Base-by-base conservation (phyloP, 2,329 filamentous ascomycete species). In the Juglanconis oblonga region DNA sequence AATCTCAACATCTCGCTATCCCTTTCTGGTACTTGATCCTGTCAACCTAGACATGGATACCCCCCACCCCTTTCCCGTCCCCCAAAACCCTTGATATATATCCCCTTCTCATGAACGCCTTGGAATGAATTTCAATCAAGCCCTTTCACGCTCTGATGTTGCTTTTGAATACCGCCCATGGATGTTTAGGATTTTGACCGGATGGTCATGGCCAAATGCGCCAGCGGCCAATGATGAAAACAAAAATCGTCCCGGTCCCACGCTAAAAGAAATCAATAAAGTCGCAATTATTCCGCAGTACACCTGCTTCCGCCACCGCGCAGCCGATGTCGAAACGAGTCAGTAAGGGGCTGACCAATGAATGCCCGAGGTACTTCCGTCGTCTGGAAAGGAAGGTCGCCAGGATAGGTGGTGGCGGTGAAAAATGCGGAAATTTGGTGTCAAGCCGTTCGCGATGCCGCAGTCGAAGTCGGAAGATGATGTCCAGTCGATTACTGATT, bases 71-170 rank as follows among this genome's bases (percentile, higher is more conserved):
- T 1, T 29, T 13, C 29, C 13, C 40, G 24, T 54, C 11, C 29
- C 13, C n/a, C 36, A 40, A 17, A 24, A 48, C 52, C 48, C 17
- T 53, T 45, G 48, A 45, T 55, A 52, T 55, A 55, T 52, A 49
- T 38, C 57, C 33, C 33, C 29, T 49, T 62, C 57, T 62, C 48
- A 24, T 60, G 5, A 62, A 62, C 60, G 60, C 60, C 57, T 33
- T 42, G 13, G 17, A 9, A 47, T 31, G 14, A 47, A 35, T 24
- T 13, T 35, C 33, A 55, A 10, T 24, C 35, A 52, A 47, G 44
- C 52, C 50, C 58, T 56, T 47, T 60, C 50, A 47, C 47, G 17
- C 51, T 5, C 38, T 36, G 33, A 47, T 60, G 50, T 52, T 51
- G 48, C 58, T 56, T 60, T 60, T 60, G 50, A 31, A 40, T 44